Base-by-base conservation (phyloP, 2,329 filamentous ascomycete species). In the Fonsecaea pedrosoi region DNA sequence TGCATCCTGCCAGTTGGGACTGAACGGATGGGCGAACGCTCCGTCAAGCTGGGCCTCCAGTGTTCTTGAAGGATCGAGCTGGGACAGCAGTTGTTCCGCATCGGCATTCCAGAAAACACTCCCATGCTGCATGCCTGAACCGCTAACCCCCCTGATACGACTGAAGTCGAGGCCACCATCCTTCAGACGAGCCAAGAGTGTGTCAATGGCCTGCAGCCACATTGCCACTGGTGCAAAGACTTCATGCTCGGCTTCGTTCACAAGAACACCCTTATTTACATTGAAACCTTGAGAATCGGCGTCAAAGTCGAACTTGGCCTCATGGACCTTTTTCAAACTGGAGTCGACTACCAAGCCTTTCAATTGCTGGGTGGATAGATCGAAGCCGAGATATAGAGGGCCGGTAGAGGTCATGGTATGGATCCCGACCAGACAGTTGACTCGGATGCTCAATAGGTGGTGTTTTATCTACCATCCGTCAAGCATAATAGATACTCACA, bases 1-100 rank as follows among this genome's bases (percentile, higher is more conserved):
- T 69, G 94, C 90, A 78, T 99, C 95, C 81, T 98, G 95, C 95
- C 95, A 99, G 78, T 98, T 99, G 7, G 95, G 95, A 71, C 92
- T 93, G 80, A 89, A 94, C 4, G 91, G 89, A 77, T 96, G 90
- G 15, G 93, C 91, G 75, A 98, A 92, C 0, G 90, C 91, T 2
- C 80, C 82, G 9, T 82, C 81, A 32, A 98, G 82, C 80, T 96
- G 93, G 67, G 91, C 88, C 58, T 91, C 84, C 55, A 98, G 81
- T 0, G 84, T 80, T 76, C 86, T 86, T 21, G 79, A 79, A 2
- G 84, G 76, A 71, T 92, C 84, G 53, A 98, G 81, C 12, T 74
- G 81, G 3, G 77, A 80, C 53, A 98, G 84, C 53, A 90, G 75
- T 7, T 78, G 75, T 75, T 91, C 90, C 5, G 92, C 94, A 64